A percentile compares a stretch with the other conserved stretches of the same genome.
Evolutionary conservation across 2,329 filamentous ascomycete species (phyloP).

Genomic region (Fusarium nanum): DNA sequence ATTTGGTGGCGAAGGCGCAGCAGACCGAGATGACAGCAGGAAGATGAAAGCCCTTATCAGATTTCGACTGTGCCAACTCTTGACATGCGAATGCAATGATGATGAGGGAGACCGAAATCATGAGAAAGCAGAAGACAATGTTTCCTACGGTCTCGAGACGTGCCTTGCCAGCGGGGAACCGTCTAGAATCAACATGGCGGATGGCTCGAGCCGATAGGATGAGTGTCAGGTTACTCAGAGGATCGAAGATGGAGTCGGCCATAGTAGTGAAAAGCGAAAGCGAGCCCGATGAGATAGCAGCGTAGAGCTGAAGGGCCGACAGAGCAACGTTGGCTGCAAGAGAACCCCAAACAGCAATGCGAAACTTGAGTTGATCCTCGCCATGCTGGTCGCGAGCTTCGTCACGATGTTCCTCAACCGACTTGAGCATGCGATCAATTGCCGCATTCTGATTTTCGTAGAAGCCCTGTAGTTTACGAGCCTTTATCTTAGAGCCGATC

Average conservation of each 20-base stretch:
- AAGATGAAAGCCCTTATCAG: constrained; percentile 76
- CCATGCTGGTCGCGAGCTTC: constrained; percentile 83
- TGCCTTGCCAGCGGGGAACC: constrained; percentile 92
- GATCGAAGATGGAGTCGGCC: constrained; percentile 95
- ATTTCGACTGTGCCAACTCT: constrained; percentile 69
- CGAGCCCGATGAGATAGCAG: constrained; percentile 86
- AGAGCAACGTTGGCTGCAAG: constrained; percentile 86
- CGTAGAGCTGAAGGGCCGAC: constrained; percentile 86
- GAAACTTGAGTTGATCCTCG: constrained; percentile 82
- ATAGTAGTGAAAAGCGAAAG: constrained; percentile 97
- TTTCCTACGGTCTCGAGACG: constrained; percentile 96
- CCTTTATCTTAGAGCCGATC: constrained; percentile 48
- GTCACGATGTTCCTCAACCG: constrained; percentile 88
- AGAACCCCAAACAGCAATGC: constrained; percentile 73
- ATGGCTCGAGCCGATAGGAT: constrained; percentile 91
- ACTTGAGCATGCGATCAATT: constrained; percentile 90
- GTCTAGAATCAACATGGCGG: constrained; percentile 83
- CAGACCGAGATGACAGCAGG: constrained; percentile 87
- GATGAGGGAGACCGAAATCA: constrained; percentile 91
- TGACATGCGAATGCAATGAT: constrained; percentile 88
- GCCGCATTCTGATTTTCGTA: constrained; percentile 93
- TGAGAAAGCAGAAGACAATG: constrained; percentile 95
- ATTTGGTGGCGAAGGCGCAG: constrained; percentile 86
- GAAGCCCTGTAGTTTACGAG: constrained; percentile 77
- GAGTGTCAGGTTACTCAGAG: constrained; percentile 86